Evolutionary conservation across 257 asterid genomes (phyloP), one percentile per base, ranked within the genome.

Genomic region (Mentha longifolia): DNA sequence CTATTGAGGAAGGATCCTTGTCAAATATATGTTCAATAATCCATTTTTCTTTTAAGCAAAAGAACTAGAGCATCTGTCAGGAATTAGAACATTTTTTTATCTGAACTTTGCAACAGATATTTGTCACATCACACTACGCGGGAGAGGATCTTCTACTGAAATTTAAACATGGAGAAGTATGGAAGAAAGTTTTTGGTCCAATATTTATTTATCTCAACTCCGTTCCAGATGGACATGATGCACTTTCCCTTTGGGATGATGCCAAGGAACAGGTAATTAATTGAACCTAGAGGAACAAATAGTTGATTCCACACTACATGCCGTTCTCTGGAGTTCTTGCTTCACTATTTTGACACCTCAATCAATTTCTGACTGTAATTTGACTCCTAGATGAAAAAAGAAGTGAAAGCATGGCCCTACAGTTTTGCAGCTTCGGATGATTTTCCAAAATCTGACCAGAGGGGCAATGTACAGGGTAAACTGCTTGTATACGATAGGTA

Each of bases 111-210:
- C 37, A 55, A 59, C 82, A 89, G 96, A 80, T 84, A 76, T 87
- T 89, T 75, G 71, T 73, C 45, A 89, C 87, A 1, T 61, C 94
- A 33, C 96, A 90, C 72, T 90, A 90, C 68, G 83, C 84, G n/a
- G 94, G 92, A 41, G 83, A 77, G 73, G 96, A 83, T 75, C 77
- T 89, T 64, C 8, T 84, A 41, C 78, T 86, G 12, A 89, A 83
- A 73, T 82, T 89, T 78, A 72, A 74, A 35, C 62, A 79, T 59
- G 91, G 89, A 2, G 96, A 89, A 70, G 22, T 64, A 57, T 89
- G 96, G 96, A 89, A 87, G 84, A 89, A 89, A 82, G 96, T 87
- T 60, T 82, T 85, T 51, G 96, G 96, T 9, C 96, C 93, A 12
- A 87, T 89, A 78, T 89, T 86, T 70, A 63, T 87, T 35, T 82